Evolutionary conservation across 1,139 yeast species (phyloP).

Genomic region (Meyerozyma sp.): DNA sequence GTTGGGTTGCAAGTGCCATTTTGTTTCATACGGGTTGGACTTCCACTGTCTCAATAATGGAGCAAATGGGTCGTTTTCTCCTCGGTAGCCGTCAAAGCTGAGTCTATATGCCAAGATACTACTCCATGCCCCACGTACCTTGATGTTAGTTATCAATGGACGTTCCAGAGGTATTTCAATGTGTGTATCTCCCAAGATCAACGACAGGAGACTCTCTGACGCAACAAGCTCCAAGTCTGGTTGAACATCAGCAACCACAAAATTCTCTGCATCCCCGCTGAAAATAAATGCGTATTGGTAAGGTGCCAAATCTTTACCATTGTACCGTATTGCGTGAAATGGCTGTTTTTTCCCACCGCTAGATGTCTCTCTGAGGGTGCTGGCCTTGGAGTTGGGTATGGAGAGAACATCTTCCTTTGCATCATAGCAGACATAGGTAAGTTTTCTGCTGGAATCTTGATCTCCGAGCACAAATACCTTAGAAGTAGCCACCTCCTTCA

Average conservation of each 20-base stretch:
- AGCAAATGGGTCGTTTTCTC: constrained; percentile 27
- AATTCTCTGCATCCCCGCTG: constrained; percentile 32
- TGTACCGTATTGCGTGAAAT: constrained; percentile 39
- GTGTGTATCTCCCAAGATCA: constrained; percentile 30
- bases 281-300: constrained; percentile 25
- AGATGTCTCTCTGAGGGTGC: constrained; percentile 44
- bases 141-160: constrained; percentile 44
- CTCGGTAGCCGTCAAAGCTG: constrained; percentile 16
- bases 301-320: constrained; percentile 24
- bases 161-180: constrained; percentile 38
- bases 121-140: constrained; percentile 54
- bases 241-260: constrained; percentile 32
- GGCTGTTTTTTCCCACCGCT: constrained; percentile 44
- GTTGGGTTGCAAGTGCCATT: constrained; percentile 59
- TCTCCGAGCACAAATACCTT: neutral
- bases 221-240: constrained; percentile 17
- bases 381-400: constrained; percentile 44
- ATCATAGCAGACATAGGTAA: constrained; percentile 37
- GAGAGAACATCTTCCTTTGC: constrained; percentile 23
- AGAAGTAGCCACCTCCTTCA: neutral
- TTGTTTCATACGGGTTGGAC: constrained; percentile 66
- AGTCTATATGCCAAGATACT: constrained; percentile 56
- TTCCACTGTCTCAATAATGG: constrained; percentile 68
- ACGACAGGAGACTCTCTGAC: constrained; percentile 27
- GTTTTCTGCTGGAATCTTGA: neutral